Evolutionary conservation across 2,329 filamentous ascomycete genomes (phyloP), one percentile per base, ranked within the genome.

Genomic region (Plenodomus lindquistii): DNA sequence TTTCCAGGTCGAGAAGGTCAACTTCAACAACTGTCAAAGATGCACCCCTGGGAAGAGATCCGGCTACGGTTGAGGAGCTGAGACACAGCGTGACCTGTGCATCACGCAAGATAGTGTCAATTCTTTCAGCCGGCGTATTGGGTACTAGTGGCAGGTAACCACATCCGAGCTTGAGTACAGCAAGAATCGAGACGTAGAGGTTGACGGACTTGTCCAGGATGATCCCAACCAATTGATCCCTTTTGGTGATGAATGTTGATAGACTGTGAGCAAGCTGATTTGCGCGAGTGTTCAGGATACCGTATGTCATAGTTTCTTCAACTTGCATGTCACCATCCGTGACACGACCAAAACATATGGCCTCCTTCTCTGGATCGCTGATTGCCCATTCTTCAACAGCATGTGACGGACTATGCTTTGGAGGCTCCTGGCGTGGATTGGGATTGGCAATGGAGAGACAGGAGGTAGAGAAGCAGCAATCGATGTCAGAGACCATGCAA

Each of bases 141-240:
- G 89, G 87, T 1, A 89, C 79, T 3, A 96, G 77, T 0, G 91
- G 90, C n/a, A 96, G 73, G 63, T 95, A 94, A 7, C 85, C 89
- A 60, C 85, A 86, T 8, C 90, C 89, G 4, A 84, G 76, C 62
- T 95, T 95, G 24, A 90, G 70, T 18, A 86, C 81, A 1, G 84
- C 91, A 22, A 96, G 76, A 20, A 96, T 89, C 0, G 85, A 80
- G 21, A 85, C 77, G 63, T 96, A 96, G 0, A 95, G 73, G 20
- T 84, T 70, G 1, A 84, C 69, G 0, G 86, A 92, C 65, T 94
- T 95, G 18, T 92, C 83, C 81, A 95, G 86, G 38, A 87, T 77
- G 37, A 96, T 81, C 27, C 85, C 85, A n/a, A 95, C 76, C 9
- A 89, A 73, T 15, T 83, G 77, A 7, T 85, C 81, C 1, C 77